Base-by-base conservation (phyloP, 2,329 filamentous ascomycete species). In the Penicillium sp. region DNA sequence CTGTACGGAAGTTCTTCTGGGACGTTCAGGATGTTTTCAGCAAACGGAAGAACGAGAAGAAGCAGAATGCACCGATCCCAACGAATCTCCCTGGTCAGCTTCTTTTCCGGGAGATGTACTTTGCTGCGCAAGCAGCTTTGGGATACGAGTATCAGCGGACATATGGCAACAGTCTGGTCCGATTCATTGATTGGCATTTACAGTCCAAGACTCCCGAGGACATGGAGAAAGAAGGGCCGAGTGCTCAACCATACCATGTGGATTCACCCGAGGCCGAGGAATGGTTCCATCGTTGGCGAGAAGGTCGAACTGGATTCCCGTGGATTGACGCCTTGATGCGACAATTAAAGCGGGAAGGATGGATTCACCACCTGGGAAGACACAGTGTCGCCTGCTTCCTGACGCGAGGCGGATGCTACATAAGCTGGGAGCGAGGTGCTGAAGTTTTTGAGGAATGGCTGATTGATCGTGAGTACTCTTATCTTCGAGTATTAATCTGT, bases 301-400 rank as follows among this genome's bases (percentile, higher is more conserved):
- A 78, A 31, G 88, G 88, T 1, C 73, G 77, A 23, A 92, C 88
- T 0, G 88, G 88, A 0, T 91, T 91, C 56, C 88, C 88, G 0
- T 91, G 86, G 83, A 90, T 92, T 60, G 88, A 92, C 64, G 87
- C 87, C 0, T 76, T 91, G 38, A 91, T 92, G 88, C 82, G 87
- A 1, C 88, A 91, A 68, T 76, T 92, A 13, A 76, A 79, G 13
- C 67, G 76, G 2, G 87, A 90, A 66, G 88, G 88, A 26, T 92
- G 88, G 88, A 89, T 91, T 8, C 88, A 92, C 65, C 88, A 92
- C 66, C 78, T 91, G 0, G 88, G 87, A 2, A 81, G 88, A 0
- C 88, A 92, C 68, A 81, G 85, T n/a, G 85, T 92, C 0, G 88
- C 88, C 0, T 91, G 87, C 66, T 92, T 92, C 67, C 76, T 92